Percentiles rank a stretch among this genome's conserved stretches.
Conservation (phyloP, 108 stramenopile species). For the Seminavis robusta region DNA sequence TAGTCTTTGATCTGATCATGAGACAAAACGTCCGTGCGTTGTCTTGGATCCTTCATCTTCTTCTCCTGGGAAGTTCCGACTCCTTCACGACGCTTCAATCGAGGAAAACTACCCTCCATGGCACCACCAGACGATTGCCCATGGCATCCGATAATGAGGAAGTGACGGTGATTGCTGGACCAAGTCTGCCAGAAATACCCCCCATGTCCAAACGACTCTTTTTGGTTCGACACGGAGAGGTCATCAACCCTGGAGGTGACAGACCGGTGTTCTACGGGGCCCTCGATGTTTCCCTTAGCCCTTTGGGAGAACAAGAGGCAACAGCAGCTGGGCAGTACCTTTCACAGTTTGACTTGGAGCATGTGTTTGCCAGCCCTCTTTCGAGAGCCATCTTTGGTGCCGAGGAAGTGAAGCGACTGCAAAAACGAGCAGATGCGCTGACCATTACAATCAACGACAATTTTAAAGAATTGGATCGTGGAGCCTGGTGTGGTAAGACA, state of each 20-base stretch:
- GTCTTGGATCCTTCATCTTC: too few relatives aligned
- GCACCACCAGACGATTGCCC: too few relatives aligned
- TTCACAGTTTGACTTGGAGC: conserved; percentile 52
- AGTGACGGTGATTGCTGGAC: conserved; percentile 11
- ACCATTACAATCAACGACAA: conserved; percentile 47
- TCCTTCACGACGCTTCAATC: too few relatives aligned
- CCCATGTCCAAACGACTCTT: conserved; percentile 65
- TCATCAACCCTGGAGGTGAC: conserved; percentile 85
- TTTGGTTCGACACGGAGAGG: conserved; percentile 87
- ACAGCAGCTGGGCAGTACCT: conserved; percentile 70
- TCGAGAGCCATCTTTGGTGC: conserved; percentile 80
- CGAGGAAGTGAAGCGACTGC: conserved; percentile 35
- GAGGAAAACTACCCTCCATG: too few relatives aligned
- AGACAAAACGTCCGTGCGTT: too few relatives aligned
- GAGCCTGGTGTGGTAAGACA: conserved; percentile 63
- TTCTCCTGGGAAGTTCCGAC: too few relatives aligned
- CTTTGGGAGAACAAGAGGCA: conserved; percentile 79
- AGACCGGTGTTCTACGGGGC: conserved; percentile 85
- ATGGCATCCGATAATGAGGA: too few relatives aligned
- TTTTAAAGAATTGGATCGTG: conserved; percentile 79
- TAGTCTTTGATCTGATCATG: too few relatives aligned
- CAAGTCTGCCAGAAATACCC: conserved; percentile 35
- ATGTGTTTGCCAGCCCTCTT: conserved; percentile 73
- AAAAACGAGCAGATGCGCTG: conserved; percentile 1
- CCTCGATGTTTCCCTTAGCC: conserved; percentile 81